These are phyloP conservation scores for Cystofilobasidium ferigula DNA, from an alignment of 768 basidiomycete species.

Conservation along the genomic window DNA sequence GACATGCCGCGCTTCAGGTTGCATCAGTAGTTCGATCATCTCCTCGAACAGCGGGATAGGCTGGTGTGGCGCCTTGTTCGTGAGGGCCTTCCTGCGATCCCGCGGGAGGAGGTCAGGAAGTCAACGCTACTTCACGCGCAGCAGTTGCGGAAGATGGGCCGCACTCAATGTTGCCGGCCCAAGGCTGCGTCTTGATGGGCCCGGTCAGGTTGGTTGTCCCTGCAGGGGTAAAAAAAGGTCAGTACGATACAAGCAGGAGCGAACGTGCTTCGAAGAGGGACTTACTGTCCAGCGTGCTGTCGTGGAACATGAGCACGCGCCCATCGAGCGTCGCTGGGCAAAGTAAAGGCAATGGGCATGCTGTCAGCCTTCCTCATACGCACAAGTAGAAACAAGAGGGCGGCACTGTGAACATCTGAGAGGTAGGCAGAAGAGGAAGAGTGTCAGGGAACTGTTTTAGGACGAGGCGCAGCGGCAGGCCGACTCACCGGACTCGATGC, in stretches of 20 bases:
- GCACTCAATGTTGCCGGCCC: conserved; percentile 50
- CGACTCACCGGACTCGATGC: conserved; percentile 76
- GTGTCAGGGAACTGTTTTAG: not conserved
- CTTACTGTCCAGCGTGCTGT: conserved; percentile 62
- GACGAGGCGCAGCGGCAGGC: not conserved
- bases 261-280: not conserved
- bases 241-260: not conserved
- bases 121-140: not conserved
- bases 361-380: no score
- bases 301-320: conserved; percentile 91
- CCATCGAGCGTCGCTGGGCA: conserved; percentile 70
- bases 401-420: not conserved
- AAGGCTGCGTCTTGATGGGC: conserved; percentile 57
- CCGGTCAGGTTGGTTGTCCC: conserved; percentile 62
- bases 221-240: not conserved
- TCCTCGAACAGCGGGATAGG: conserved; percentile 81
- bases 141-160: not conserved
- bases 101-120: conserved; percentile 48
- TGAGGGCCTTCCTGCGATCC: conserved; percentile 68
- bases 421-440: not conserved
- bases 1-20: conserved; percentile 39
- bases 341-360: no score
- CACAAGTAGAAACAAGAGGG: no score
- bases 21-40: conserved; percentile 69
- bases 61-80: conserved; percentile 67